phyloP scores from a whole-genome alignment of 169 alveolate species.

The Plasmodium coatneyi region DNA sequence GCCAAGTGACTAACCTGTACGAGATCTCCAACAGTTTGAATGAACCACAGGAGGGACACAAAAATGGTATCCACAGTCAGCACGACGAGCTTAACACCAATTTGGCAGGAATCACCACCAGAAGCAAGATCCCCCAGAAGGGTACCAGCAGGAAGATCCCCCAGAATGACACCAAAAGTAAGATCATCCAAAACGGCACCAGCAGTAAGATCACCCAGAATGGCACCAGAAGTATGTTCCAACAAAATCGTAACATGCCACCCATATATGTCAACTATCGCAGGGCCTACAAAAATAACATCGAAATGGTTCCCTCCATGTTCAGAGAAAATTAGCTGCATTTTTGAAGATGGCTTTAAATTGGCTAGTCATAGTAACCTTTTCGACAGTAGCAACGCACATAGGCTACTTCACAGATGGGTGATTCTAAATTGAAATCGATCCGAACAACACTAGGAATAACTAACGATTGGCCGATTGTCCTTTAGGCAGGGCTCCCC shows the following conservation, averaged over 20 bases:
- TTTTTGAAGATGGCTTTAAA: neutral
- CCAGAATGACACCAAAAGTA: too few relatives aligned
- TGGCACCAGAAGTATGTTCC: neutral
- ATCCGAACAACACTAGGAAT: neutral
- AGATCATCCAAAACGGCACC: neutral
- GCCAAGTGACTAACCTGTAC: slow-evolving; percentile 14
- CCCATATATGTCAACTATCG: neutral
- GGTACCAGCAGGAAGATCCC: too few relatives aligned
- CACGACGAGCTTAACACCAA: neutral
- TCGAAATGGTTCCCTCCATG: neutral
- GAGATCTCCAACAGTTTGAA: neutral
- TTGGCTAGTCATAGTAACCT: neutral
- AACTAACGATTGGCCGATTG: neutral
- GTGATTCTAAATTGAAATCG: too few relatives aligned
- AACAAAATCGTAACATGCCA: neutral
- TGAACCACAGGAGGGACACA: neutral
- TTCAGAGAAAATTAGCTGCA: neutral
- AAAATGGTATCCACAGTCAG: neutral
- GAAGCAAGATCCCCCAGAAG: neutral
- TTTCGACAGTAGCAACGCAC: neutral
- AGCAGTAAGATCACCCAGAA: neutral
- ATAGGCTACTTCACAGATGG: neutral
- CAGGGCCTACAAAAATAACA: neutral
- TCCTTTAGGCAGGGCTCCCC: neutral
- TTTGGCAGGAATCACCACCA: neutral